Evolutionary conservation across 768 basidiomycete species (phyloP), one percentile per base, ranked within the genome.

Genomic region (Xerocomellus amylosporus): DNA sequence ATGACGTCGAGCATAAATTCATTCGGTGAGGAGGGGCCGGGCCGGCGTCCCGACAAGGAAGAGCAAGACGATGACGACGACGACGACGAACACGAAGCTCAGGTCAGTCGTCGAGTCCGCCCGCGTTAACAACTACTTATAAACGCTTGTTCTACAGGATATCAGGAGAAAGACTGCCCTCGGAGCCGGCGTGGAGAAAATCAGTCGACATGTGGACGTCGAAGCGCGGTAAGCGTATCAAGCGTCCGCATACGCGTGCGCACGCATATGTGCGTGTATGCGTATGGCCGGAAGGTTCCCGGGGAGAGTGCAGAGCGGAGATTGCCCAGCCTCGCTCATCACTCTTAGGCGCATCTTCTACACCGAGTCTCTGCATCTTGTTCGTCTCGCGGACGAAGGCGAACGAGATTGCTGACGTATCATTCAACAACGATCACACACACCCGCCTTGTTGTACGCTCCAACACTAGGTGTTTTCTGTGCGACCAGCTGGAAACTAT

Each of bases 171-270:
- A 65, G 55, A 73, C 73, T 14, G 61, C 65, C 3, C 59, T 71
- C 0, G 70, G 71, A 20, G 71, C 71, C 9, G 73, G 73, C 8
- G 67, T 73, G 19, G 73, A 73, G 56, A 73, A 73, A 56, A 58
- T 73, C 49, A 74, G 73, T 52, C 61, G 68, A 46, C 73, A 74
- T 52, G 60, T 70, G 36, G 62, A 64, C 5, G 44, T 44, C 31
- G 64, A 60, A 45, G 47, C 36, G 47, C 60, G 62, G 5, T 67
- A 55, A 50, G 39, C 57, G 36, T 42, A 17, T 31, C 37, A 40
- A 17, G 39, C 39, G 24, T 36, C 17, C 20, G 13, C 36, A 38
- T 19, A n/a, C 34, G 22, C 36, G 15, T 42, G 24, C 38, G 34
- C 40, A 41, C 51, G 52, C 38, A 38, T 40, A 12, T 37, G 24